A percentile compares a stretch with the other conserved stretches of the same genome.
Conservation (phyloP, 768 basidiomycete species). For the Termitomyces sp. region DNA sequence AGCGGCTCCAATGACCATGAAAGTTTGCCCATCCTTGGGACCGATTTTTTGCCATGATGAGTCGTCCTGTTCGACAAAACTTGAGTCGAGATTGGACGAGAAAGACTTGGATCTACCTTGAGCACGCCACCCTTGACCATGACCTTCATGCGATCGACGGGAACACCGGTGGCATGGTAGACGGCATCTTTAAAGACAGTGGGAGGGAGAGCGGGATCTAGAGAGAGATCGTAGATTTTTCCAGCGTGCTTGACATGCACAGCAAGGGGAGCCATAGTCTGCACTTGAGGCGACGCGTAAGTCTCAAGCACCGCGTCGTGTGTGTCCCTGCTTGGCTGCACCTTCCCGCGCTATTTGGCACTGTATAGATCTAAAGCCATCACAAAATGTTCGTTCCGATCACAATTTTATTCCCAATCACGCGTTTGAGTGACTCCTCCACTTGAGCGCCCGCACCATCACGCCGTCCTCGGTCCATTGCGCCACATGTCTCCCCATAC, state of each 20-base stretch:
- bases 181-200: conserved; percentile 78
- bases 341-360: conserved; percentile 3
- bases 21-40: conserved; percentile 81
- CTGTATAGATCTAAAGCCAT: conserved; percentile 12
- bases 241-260: conserved; percentile 91
- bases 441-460: neutral
- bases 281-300: conserved; percentile 19
- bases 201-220: conserved; percentile 70
- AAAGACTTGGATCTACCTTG: conserved; percentile 49
- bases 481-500: conserved; percentile 12
- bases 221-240: conserved; percentile 63
- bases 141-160: conserved; percentile 91
- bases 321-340: conserved; percentile 10
- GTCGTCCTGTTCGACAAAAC: conserved; percentile 57
- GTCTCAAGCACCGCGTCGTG: conserved; percentile 7
- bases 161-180: conserved; percentile 80
- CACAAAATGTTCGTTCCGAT: conserved; percentile 4
- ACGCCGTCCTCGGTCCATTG: neutral
- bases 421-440: neutral
- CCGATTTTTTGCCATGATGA: conserved; percentile 80
- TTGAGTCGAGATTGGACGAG: neutral
- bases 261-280: conserved; percentile 56
- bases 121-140: conserved; percentile 92
- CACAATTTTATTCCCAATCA: conserved; percentile 11
- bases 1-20: conserved; percentile 92